These are phyloP conservation scores for Hydnomerulius pinastri DNA, from an alignment of 768 basidiomycete genomes.

Conservation along the genomic window DNA sequence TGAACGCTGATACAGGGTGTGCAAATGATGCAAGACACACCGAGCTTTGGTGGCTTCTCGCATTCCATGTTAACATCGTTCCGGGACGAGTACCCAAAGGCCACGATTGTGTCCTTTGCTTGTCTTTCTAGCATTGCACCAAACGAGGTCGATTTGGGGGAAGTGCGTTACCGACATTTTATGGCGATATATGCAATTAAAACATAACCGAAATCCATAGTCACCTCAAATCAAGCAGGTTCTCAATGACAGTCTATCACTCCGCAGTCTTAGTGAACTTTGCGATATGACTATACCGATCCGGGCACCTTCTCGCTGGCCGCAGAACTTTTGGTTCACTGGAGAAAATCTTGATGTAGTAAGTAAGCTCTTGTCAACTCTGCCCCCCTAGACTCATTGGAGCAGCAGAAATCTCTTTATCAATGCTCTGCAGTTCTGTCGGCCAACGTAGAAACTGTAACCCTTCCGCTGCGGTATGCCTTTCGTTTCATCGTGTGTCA, in stretches of 20 bases:
- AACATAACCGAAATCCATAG: constrained; percentile 26
- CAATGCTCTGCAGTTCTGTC: constrained; percentile 61
- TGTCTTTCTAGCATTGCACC: constrained; percentile 52
- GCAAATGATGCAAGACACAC: constrained; percentile 64
- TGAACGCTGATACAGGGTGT: constrained; percentile 52
- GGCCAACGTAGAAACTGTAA: constrained; percentile 56
- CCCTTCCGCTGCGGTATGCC: constrained; percentile 59
- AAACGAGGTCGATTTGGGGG: constrained; percentile 33
- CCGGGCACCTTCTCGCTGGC: constrained; percentile 47
- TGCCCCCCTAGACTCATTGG: constrained; percentile 10
- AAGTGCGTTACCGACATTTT: constrained; percentile 42
- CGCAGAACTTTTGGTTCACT: constrained; percentile 29
- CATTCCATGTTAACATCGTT: constrained; percentile 57
- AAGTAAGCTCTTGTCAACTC: constrained; percentile 16
- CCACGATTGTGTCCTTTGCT: constrained; percentile 58
- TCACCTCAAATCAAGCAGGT: constrained; percentile 40
- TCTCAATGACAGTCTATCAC: constrained; percentile 64
- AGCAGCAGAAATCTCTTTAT: constrained; percentile 41
- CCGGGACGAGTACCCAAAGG: constrained; percentile 68
- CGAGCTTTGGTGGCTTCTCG: constrained; percentile 67
- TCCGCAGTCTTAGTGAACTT: constrained; percentile 51
- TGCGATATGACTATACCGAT: constrained; percentile 55
- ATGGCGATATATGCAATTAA: background rate
- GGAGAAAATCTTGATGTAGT: constrained; percentile 24
- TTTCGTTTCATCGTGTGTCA: background rate